A percentile compares a stretch with the other conserved stretches of the same genome.
phyloP scores from a whole-genome alignment of 2,329 filamentous ascomycete species.

The Ophiostoma himal-ulmi region DNA sequence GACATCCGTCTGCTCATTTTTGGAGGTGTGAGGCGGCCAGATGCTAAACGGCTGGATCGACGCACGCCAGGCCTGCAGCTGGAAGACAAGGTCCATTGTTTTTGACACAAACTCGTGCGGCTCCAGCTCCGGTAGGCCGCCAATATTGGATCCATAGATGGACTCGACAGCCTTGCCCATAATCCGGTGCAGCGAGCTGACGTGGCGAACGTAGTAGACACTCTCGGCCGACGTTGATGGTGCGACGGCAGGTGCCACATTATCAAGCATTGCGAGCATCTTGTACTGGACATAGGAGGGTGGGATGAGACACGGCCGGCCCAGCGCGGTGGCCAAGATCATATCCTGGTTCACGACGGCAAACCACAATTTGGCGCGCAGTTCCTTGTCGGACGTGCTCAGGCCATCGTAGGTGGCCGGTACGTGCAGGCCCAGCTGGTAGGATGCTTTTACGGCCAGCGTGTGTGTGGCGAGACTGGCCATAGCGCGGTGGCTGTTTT shows the following conservation, averaged over 20 bases:
- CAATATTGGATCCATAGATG: not conserved
- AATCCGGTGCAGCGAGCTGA: not conserved
- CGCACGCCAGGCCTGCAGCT: not conserved
- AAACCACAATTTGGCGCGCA: not conserved
- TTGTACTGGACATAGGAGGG: not conserved
- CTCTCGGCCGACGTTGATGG: not conserved
- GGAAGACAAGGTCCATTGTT: not conserved
- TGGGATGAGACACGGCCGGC: not conserved
- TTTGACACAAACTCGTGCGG: not conserved
- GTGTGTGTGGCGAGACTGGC: not conserved
- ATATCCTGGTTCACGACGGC: not conserved
- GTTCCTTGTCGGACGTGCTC: not conserved
- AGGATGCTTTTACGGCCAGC: not conserved
- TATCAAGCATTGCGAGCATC: not conserved
- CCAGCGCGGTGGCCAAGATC: not conserved
- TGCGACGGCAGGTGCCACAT: not conserved
- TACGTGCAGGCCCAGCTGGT: not conserved
- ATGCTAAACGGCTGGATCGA: not conserved
- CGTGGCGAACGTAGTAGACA: not conserved
- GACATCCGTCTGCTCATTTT: not conserved
- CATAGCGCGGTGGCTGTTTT: not conserved
- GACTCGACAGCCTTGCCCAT: not conserved
- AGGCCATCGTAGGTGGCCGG: not conserved
- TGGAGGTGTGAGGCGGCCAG: not conserved
- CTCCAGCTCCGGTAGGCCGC: not conserved